phyloP scores from a whole-genome alignment of 31 red algal species.

The Asparagopsis taxiformis region DNA sequence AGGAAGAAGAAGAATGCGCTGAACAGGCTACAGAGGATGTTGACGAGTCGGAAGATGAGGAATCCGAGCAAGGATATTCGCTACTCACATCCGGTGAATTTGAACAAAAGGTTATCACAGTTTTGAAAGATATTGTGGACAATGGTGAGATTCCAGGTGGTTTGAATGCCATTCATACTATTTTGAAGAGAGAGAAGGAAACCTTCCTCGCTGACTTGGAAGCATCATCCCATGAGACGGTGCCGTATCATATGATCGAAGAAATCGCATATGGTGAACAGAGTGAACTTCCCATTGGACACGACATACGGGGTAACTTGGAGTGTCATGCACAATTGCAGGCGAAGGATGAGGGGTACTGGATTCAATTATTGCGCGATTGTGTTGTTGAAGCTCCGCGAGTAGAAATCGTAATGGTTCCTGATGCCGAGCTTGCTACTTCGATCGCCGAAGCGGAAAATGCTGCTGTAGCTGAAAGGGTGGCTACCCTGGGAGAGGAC shows the following conservation, averaged over 20 bases:
- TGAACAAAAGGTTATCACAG: constrained; percentile 51
- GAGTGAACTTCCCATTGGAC: constrained; percentile 5
- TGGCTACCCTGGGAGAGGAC: constrained; percentile 19
- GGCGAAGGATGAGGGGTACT: constrained; percentile 55
- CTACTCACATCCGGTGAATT: constrained; percentile 61
- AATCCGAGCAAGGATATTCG: too few species aligned
- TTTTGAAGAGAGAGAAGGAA: constrained; percentile 53
- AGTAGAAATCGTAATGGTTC: constrained; percentile 65
- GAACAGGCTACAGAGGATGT: constrained; percentile 21
- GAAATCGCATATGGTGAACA: constrained; percentile 61
- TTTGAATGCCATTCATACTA: constrained; percentile 39
- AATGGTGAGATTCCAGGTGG: constrained; percentile 56
- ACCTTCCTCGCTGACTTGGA: constrained; percentile 51
- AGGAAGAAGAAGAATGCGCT: constrained; percentile 35
- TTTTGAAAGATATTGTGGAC: constrained; percentile 42
- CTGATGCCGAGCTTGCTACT: constrained; percentile 52
- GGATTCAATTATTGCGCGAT: constrained; percentile 45
- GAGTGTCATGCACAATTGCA: constrained; percentile 21
- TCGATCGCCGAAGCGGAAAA: constrained; percentile 29
- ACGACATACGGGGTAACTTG: constrained; percentile 43
- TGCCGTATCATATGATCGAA: constrained; percentile 35
- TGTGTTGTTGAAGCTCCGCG: constrained; percentile 47
- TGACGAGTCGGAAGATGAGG: constrained; percentile 45
- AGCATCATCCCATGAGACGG: constrained; percentile 31
- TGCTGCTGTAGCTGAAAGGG: not conserved